Conservation (phyloP, 2,329 filamentous ascomycete genomes). For the Hymenoscyphus scutula region DNA sequence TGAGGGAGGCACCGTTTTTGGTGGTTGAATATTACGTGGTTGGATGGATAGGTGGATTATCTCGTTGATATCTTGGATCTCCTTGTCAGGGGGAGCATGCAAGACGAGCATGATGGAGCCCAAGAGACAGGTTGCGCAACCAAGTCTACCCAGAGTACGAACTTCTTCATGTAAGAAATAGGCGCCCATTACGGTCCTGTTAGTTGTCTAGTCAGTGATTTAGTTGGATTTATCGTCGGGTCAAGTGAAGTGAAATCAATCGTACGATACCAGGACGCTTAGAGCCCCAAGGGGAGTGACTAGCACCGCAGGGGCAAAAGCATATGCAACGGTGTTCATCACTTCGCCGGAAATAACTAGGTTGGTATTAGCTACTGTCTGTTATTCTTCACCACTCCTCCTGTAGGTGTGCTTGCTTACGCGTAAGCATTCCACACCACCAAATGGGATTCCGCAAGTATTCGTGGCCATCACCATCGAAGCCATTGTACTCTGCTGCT, state of each 20-base stretch:
- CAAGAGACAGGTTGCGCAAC: conserved; percentile 92
- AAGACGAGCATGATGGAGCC: conserved; percentile 96
- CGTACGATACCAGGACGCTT: conserved; percentile 77
- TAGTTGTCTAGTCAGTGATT: not conserved
- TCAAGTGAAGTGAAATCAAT: not conserved
- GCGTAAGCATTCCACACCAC: conserved; percentile 90
- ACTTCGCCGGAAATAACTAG: conserved; percentile 80
- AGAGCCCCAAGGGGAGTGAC: conserved; percentile 93
- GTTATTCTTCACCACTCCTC: conserved; percentile 22
- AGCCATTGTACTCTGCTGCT: conserved; percentile 86
- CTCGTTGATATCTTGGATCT: conserved; percentile 86
- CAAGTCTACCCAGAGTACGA: conserved; percentile 84
- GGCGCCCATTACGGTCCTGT: conserved; percentile 79
- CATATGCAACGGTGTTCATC: conserved; percentile 97
- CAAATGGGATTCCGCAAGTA: conserved; percentile 91
- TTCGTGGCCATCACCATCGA: conserved; percentile 92
- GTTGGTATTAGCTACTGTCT: conserved; percentile 44
- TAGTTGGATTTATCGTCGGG: not conserved
- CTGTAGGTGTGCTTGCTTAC: conserved; percentile 18
- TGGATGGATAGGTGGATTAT: conserved; percentile 87
- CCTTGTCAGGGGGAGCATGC: conserved; percentile 86
- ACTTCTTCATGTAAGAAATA: conserved; percentile 91
- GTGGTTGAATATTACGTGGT: conserved; percentile 62
- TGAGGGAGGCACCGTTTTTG: not conserved
- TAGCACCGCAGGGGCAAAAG: conserved; percentile 96